phyloP scores from a whole-genome alignment of 2,329 filamentous ascomycete species.

The Monilinia fructigena region DNA sequence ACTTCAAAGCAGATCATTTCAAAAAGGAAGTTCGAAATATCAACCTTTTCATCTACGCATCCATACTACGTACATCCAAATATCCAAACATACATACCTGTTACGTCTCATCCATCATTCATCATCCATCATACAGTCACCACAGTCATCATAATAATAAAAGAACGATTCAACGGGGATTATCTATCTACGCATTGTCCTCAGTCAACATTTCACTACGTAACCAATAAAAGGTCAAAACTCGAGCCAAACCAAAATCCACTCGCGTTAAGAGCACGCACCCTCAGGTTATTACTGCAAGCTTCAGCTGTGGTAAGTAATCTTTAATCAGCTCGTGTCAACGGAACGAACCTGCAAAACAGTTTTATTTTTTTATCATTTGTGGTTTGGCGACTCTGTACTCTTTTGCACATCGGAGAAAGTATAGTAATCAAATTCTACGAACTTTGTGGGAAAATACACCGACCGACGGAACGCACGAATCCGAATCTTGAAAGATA shows the following conservation, averaged over 20 bases:
- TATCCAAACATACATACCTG: too few species aligned
- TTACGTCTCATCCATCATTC: background rate
- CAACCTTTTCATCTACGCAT: background rate
- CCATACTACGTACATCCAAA: too few species aligned
- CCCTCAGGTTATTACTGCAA: background rate
- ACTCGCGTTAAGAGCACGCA: background rate
- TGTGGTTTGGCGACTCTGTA: background rate
- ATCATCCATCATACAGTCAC: too few species aligned
- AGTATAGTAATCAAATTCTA: slow-evolving; percentile 8
- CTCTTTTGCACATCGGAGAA: background rate
- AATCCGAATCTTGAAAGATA: slow-evolving; percentile 21
- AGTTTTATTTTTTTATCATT: too few species aligned
- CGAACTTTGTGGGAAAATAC: background rate
- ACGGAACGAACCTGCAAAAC: background rate
- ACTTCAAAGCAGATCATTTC: background rate
- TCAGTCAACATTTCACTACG: background rate
- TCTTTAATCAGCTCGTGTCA: background rate
- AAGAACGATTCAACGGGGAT: too few species aligned
- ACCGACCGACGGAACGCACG: slow-evolving; percentile 21
- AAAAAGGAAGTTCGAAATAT: background rate
- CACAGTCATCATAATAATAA: too few species aligned
- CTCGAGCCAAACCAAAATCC: slow-evolving; percentile 6
- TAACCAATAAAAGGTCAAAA: slow-evolving; percentile 3
- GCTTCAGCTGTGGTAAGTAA: background rate
- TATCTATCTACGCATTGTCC: background rate